A percentile compares a stretch with the other conserved stretches of the same genome.
Conservation (phyloP, 2,329 filamentous ascomycete species). For the Chaetomiaceae sp. region DNA sequence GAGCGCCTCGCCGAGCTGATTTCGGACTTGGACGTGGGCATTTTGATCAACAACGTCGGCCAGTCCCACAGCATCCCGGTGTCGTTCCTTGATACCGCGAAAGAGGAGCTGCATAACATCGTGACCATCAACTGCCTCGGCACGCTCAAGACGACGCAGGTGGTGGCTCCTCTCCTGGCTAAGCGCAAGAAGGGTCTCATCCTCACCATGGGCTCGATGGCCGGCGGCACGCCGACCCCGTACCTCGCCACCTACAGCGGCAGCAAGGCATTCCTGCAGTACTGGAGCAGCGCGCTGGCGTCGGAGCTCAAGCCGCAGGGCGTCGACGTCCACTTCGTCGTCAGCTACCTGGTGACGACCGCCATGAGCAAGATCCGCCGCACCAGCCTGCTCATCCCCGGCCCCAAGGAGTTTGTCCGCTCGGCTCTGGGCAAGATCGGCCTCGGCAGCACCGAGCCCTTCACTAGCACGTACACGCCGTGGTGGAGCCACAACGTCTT, state of each 20-base stretch:
- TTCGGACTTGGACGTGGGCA: conserved; percentile 68
- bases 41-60: conserved; percentile 95
- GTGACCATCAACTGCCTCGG: conserved; percentile 92
- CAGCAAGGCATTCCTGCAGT: conserved; percentile 95
- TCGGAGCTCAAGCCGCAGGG: conserved; percentile 74
- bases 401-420: conserved; percentile 73
- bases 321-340: conserved; percentile 82
- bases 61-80: conserved; percentile 91
- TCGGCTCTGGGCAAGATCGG: conserved; percentile 76
- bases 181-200: conserved; percentile 81
- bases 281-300: conserved; percentile 85
- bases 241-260: conserved; percentile 94
- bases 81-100: conserved; percentile 72
- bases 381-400: conserved; percentile 71
- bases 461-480: conserved; percentile 79
- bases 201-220: conserved; percentile 95
- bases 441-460: conserved; percentile 68
- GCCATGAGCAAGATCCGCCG: conserved; percentile 96
- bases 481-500: conserved; percentile 89
- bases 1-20: conserved; percentile 62
- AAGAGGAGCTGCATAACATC: conserved; percentile 79
- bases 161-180: conserved; percentile 78
- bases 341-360: conserved; percentile 88
- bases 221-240: conserved; percentile 84
- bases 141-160: conserved; percentile 80